Base-by-base conservation (phyloP, 2,329 filamentous ascomycete species). In the Paracamarosporium sp. region DNA sequence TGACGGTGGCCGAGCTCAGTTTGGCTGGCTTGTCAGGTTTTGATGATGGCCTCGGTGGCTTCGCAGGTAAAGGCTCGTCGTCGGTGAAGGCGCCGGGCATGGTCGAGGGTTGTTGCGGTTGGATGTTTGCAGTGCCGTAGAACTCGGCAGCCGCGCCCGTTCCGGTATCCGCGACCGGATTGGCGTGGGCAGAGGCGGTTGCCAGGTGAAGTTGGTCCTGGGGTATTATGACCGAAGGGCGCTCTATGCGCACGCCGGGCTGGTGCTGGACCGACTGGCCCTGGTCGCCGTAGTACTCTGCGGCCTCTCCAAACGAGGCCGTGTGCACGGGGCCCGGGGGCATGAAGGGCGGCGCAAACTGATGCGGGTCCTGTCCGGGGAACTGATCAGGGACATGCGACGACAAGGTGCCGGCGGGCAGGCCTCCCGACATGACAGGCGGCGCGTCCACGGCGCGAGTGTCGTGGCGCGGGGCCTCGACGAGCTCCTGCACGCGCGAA, bases 211-310 rank as follows among this genome's bases (percentile, higher is more conserved):
- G 81, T 20, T 71, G 75, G 59, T 87, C 82, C 40, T 81, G 79
- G 30, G 80, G 82, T 15, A 84, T 79, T 55, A 87, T 82, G 35
- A 87, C 78, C 1, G 81, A 79, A 24, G 84, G 83, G 30, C 78
- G 77, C 15, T 80, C 72, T 6, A 84, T 81, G 41, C 86, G 79
- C 11, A 86, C 78, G n/a, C 87, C 87, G 6, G 87, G 86, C 69
- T 89, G 87, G 12, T 78, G 70, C 9, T 77, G 69, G 2, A 89
- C 86, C 17, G 85, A 87, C 67, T 88, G 78, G 11, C 86, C 86
- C 64, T 86, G 81, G 67, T 88, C 86, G 41, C 83, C 81, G 69
- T 88, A 89, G 70, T 87, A 89, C 31, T 87, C 85, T 15, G 87
- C 82, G 5, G 85, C 85, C 33, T 80, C 79, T 30, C 86, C 87